Evolutionary conservation across 2,329 filamentous ascomycete genomes (phyloP).

Genomic region (Aspergillus candidus): DNA sequence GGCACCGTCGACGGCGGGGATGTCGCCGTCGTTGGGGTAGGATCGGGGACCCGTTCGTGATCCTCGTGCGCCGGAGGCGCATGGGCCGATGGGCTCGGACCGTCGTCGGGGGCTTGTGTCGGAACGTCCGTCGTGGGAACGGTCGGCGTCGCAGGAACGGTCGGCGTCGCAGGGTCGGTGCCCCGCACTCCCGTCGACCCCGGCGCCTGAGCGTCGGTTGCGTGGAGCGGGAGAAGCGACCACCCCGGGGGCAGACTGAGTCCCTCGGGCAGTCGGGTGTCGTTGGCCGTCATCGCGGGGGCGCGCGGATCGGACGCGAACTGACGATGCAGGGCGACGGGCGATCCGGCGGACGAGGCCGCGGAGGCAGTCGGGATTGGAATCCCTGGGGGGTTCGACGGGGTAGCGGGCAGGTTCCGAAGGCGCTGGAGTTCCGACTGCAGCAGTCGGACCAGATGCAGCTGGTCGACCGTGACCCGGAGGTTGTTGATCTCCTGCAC

Average conservation of each 20-base stretch:
- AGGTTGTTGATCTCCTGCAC: constrained; percentile 60
- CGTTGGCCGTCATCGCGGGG: constrained; percentile 34
- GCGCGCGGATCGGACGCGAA: constrained; percentile 25
- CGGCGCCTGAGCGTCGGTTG: constrained; percentile 3
- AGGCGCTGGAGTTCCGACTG: constrained; percentile 62
- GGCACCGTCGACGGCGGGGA: constrained; percentile 6
- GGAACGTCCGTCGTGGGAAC: constrained; percentile 2
- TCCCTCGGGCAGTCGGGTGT: constrained; percentile 46
- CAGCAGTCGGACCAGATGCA: constrained; percentile 62
- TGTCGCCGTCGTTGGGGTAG: constrained; percentile 1
- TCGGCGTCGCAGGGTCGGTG: background rate
- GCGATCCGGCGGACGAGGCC: constrained; percentile 14
- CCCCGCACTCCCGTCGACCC: too few relatives aligned
- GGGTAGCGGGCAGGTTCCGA: constrained; percentile 44
- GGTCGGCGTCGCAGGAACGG: constrained; percentile 3
- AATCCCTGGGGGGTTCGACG: constrained; percentile 6
- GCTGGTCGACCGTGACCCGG: constrained; percentile 59
- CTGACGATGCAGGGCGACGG: constrained; percentile 22
- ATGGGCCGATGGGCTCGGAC: background rate
- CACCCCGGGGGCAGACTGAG: constrained; percentile 49
- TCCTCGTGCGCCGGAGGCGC: constrained; percentile 1
- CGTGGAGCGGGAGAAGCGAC: constrained; percentile 27
- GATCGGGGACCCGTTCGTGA: constrained; percentile 1
- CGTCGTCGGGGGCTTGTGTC: background rate
- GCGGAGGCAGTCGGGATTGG: constrained; percentile 10